Evolutionary conservation across 2,329 filamentous ascomycete genomes (phyloP).

Genomic region (Zymoseptoria pseudotritici): DNA sequence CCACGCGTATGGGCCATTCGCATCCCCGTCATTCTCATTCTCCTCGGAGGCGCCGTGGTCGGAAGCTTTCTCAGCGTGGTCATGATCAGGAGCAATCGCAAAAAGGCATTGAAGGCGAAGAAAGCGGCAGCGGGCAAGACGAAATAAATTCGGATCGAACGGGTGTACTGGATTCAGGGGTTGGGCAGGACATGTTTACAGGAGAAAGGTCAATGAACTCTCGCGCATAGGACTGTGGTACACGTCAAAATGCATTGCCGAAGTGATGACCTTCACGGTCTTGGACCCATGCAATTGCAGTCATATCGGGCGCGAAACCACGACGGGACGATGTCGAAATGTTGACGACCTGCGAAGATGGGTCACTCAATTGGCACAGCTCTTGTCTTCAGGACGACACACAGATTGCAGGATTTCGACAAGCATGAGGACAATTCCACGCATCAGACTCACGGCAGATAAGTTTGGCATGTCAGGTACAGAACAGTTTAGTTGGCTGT

Average conservation of each 20-base stretch:
- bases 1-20: slow-evolving; percentile 98
- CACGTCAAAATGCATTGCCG: neutral
- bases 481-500: neutral
- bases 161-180: neutral
- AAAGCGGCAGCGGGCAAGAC: slow-evolving; percentile 60
- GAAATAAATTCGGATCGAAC: slow-evolving; percentile 35
- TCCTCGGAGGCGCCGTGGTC: slow-evolving; percentile 86
- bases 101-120: slow-evolving; percentile 90
- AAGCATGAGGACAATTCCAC: neutral
- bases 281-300: neutral
- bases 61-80: slow-evolving; percentile 93
- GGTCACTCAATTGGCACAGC: too few species aligned
- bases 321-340: too few species aligned
- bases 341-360: too few species aligned
- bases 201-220: neutral
- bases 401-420: neutral
- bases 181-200: neutral
- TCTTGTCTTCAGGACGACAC: too few species aligned
- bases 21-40: slow-evolving; percentile 91
- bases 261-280: neutral
- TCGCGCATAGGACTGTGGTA: neutral
- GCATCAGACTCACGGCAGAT: neutral
- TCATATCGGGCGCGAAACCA: too few species aligned
- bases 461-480: neutral
- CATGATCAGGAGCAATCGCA: slow-evolving; percentile 98